Base-by-base conservation (phyloP, 192 early-diverging fungal genomes). In the Helicostylum pulchrum region DNA sequence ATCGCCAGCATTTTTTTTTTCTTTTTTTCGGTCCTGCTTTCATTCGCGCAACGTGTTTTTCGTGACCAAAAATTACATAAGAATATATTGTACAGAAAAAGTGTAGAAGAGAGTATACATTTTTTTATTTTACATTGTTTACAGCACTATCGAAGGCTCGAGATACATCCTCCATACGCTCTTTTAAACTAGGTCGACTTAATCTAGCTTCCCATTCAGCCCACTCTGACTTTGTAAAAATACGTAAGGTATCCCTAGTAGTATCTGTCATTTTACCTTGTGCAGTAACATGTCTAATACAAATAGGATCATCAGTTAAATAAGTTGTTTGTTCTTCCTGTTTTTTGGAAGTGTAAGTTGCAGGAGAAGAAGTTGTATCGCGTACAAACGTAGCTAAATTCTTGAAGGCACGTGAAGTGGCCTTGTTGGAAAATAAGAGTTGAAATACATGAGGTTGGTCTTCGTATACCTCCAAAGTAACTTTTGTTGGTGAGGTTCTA, bases 381-480 rank as follows among this genome's bases (percentile, higher is more conserved):
- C 46, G 17, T 12, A 73, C 53, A 47, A 68, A 73, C 9, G 53
- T 51, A 48, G 60, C 66, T 17, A 73, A 34, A 10, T 36, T 53
- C 43, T 36, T 31, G 4, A 68, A 52, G 11, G 65, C 54, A 14
- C 55, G n/a, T 3, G 36, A 39, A 10, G 54, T 46, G 12, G 55
- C 43, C 39, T 63, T 63, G 23, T 62, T 63, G 20, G 53, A 47
- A 2, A 67, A 43, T 4, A 73, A 53, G 7, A 73, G 48, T 17
- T 83, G 74, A 39, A 80, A 84, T 7, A 81, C 79, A 51, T 84
- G 82, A 19, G 79, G 79, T 65, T 78, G 77, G 51, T 81, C 82
- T 30, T 76, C 72, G 48, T 78, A 84, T 36, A 81, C 10, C 20
- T 75, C 74, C 19, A 84, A 30, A 9, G 65, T 75, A n/a, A 79